Evolutionary conservation across 495 filamentous ascomycete species (phyloP), one percentile per base, ranked within the genome.

Genomic region (Neurospora africana): DNA sequence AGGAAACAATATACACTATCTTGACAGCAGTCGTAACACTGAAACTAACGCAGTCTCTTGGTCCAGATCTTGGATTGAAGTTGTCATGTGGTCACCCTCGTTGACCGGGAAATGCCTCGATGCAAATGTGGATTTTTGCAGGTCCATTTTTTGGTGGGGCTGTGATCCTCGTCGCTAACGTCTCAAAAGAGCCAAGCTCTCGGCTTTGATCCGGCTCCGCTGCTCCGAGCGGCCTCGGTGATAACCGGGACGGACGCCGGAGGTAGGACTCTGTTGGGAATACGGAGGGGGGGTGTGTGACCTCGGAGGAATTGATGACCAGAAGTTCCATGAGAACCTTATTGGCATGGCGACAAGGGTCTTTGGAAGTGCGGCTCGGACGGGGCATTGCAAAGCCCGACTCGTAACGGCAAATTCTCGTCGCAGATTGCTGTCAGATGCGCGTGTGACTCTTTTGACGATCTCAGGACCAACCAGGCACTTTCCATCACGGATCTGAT

Each of bases 331-430:
- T 23, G 9, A 30, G 47, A 58, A 58, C 47, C 47, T 58, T 58
- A 58, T 58, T 30, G 47, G 53, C 53, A 61, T 61, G 53, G 27
- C 33, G 21, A 68, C 69, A 43, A 53, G 53, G 69, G 27, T 53
- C 21, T 23, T 27, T 53, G 2, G 21, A 71, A 61, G 41, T 61
- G 72, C 35, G 15, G 40, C 68, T 72, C 69, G 71, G 69, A 39
- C 73, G 43, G 75, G 65, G 33, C 8, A 35, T 71, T 73, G 40
- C 41, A 69, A 70, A 73, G 35, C 44, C 75, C 75, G 75, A 73
- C 39, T 38, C 65, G 69, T n/a, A 73, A 37, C 75, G 75, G 75
- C 69, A 67, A 69, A 74, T 76, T 76, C 69, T 76, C 75, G 75
- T 76, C 33, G 27, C 36, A 53, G 27, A 70, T 67, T 67, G 61